Evolutionary conservation across 2,329 filamentous ascomycete genomes (phyloP), one percentile per base, ranked within the genome.

Genomic region (Ophiobolus disseminans): DNA sequence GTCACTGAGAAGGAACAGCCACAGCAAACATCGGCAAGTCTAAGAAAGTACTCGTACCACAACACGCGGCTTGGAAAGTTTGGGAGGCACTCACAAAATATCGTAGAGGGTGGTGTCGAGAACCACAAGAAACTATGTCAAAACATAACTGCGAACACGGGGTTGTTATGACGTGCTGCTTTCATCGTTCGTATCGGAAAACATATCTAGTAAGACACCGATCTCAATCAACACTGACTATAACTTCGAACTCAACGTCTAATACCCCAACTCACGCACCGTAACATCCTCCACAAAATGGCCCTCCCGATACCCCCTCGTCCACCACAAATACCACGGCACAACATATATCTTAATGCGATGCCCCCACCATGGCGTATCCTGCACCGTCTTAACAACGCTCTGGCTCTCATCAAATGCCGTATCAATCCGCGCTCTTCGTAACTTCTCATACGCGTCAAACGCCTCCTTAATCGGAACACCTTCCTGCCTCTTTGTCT

Each of bases 251-350:
- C 32, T 17, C 14, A 16, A 17, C 11, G 7, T 32, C 61, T 60
- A 75, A 55, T 75, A 76, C 5, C 63, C 63, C 46, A 76, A 57
- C 41, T 75, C 72, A 36, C 68, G 64, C 3, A 51, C 73, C 5
- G 75, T 78, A 9, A 78, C 75, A 65, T 78, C 75, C 62, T 77
- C 75, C 2, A 75, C 62, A 48, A 78, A 78, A 57, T 77, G 75
- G 61, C 70, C 72, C 62, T 78, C 73, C 14, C 75, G 58, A 39
- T 71, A 66, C 1, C 50, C 51, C 43, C 65, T 71, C 20, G 75
- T 75, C 65, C 74, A 77, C 75, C 75, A 78, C 49, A 78, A 53
- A 64, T 74, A 78, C 76, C 75, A 78, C 35, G 76, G 75, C n/a
- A 78, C 68, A 35, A 78, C 55, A 45, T 69, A 73, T 35, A 72